These are phyloP conservation scores for Claviceps spartinae DNA, from an alignment of 2,329 filamentous ascomycete species.

Conservation along the genomic window DNA sequence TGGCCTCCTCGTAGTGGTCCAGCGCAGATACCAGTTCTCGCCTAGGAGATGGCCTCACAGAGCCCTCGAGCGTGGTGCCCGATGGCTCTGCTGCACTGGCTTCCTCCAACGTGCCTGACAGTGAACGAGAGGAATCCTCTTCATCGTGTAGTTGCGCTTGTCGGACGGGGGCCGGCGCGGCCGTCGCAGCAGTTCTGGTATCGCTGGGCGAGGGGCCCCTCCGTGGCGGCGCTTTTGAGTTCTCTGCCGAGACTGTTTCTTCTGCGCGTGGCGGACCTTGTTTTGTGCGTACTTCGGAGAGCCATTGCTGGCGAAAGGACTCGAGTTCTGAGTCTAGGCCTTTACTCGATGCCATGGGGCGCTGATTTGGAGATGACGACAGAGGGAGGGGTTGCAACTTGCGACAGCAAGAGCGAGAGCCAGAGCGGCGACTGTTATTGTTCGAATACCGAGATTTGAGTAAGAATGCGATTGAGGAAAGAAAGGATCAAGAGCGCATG, in stretches of 20 bases:
- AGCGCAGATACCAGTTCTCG: constrained; percentile 59
- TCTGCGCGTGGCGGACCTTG: neutral
- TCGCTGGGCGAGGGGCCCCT: neutral
- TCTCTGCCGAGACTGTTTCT: neutral
- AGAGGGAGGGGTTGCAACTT: too few species aligned
- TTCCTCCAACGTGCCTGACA: constrained; percentile 8
- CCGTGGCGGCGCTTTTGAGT: neutral
- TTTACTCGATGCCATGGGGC: constrained; percentile 2
- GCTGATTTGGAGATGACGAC: neutral
- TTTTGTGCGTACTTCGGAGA: constrained; percentile 55
- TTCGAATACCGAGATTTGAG: too few species aligned
- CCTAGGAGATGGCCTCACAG: constrained; percentile 8
- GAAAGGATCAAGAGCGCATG: too few species aligned
- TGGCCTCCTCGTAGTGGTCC: constrained; percentile 85
- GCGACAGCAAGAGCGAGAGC: neutral
- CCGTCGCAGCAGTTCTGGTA: neutral
- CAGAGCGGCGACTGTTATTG: neutral
- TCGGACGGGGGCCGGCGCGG: neutral
- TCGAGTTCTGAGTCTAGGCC: constrained; percentile 58
- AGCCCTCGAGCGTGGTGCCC: constrained; percentile 9
- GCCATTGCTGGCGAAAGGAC: constrained; percentile 75
- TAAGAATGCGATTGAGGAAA: too few species aligned
- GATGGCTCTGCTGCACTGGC: constrained; percentile 1
- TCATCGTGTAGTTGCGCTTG: constrained; percentile 2
- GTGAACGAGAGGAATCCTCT: neutral